phyloP scores from a whole-genome alignment of 2,329 filamentous ascomycete genomes.

The Cryphonectria nitschkei region DNA sequence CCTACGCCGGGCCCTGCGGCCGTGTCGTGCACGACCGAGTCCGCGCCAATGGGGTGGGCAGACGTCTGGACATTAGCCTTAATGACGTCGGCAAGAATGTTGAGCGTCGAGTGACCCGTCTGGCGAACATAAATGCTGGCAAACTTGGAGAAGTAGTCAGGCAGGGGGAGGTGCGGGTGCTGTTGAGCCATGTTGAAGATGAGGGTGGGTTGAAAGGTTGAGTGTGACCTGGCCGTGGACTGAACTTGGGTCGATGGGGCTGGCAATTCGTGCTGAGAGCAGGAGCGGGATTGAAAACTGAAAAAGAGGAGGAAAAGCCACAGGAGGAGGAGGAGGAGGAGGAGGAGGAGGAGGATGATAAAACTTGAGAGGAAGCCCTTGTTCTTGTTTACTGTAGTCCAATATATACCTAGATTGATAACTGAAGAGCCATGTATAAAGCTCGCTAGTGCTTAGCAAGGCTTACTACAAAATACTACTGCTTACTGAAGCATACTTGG shows the following conservation, averaged over 20 bases:
- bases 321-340: too few species aligned
- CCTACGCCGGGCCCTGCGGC: conserved; percentile 37
- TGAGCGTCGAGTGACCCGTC: conserved; percentile 37
- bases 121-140: conserved; percentile 35
- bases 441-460: too few species aligned
- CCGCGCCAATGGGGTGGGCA: conserved; percentile 31
- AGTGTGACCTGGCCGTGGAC: not conserved
- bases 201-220: not conserved
- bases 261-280: too few species aligned
- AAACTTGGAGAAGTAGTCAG: conserved; percentile 40
- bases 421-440: too few species aligned
- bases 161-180: conserved; percentile 34
- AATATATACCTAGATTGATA: too few species aligned
- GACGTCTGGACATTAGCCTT: conserved; percentile 36
- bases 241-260: not conserved
- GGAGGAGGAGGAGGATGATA: too few species aligned
- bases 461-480: too few species aligned
- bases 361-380: too few species aligned
- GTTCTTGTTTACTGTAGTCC: too few species aligned
- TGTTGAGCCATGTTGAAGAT: conserved; percentile 31
- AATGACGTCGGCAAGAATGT: conserved; percentile 36
- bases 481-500: too few species aligned
- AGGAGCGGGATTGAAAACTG: not conserved
- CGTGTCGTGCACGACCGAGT: conserved; percentile 39
- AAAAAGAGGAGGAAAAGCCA: not conserved